Conservation (phyloP, 352 stramenopile species). For the Globisporangium lucens region DNA sequence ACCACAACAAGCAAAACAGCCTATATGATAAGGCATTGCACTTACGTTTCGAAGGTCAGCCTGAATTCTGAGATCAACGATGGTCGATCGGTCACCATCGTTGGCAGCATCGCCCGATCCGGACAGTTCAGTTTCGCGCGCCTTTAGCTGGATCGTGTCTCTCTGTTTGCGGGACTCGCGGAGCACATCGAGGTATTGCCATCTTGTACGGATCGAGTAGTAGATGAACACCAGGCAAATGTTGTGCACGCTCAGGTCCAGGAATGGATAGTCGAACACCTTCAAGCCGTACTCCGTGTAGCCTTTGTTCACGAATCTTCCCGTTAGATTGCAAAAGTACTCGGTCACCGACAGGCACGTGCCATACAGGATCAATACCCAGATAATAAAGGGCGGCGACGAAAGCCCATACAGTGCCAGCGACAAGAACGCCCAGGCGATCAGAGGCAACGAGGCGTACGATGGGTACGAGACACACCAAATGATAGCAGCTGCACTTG, state of each 20-base stretch:
- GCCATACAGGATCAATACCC: slow-evolving; percentile 61
- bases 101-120: slow-evolving; percentile 6
- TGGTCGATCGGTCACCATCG: slow-evolving; percentile 26
- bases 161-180: slow-evolving; percentile 23
- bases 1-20: background rate
- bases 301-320: slow-evolving; percentile 38
- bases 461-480: slow-evolving; percentile 86
- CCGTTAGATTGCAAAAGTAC: slow-evolving; percentile 69
- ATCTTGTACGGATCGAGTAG: slow-evolving; percentile 73
- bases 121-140: background rate
- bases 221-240: slow-evolving; percentile 76
- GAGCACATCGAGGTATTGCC: slow-evolving; percentile 70
- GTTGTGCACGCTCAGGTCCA: slow-evolving; percentile 76
- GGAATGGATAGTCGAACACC: slow-evolving; percentile 68
- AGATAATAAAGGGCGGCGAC: slow-evolving; percentile 48
- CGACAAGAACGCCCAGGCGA: slow-evolving; percentile 62
- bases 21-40: background rate
- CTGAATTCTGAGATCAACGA: slow-evolving; percentile 37
- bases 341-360: slow-evolving; percentile 52
- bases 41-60: slow-evolving; percentile 50
- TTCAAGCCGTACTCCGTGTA: slow-evolving; percentile 62
- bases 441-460: slow-evolving; percentile 63
- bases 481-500: slow-evolving; percentile 59
- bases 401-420: slow-evolving; percentile 64
- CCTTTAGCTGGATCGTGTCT: slow-evolving; percentile 17